These are phyloP conservation scores for Pseudonitzschia multiseries DNA, from an alignment of 108 stramenopile genomes.

Conservation along the genomic window DNA sequence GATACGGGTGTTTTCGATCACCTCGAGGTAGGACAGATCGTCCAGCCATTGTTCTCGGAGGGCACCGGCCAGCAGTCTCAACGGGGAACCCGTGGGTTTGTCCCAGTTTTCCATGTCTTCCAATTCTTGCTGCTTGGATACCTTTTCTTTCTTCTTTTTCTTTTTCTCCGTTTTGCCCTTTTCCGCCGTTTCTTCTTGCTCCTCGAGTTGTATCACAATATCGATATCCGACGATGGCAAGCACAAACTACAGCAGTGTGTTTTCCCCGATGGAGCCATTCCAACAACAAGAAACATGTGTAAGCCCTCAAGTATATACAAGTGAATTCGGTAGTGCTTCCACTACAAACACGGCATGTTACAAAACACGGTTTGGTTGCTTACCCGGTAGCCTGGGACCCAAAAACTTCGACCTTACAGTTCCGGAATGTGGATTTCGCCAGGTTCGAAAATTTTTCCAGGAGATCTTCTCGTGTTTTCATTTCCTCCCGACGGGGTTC, in stretches of 20 bases:
- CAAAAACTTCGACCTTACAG: constrained; percentile 83
- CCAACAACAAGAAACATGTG: background rate
- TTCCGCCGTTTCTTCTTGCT: constrained; percentile 18
- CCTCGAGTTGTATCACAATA: constrained; percentile 58
- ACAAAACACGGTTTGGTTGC: background rate
- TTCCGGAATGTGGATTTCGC: constrained; percentile 41
- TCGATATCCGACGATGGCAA: constrained; percentile 89
- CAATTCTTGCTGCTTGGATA: constrained; percentile 18
- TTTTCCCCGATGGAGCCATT: background rate
- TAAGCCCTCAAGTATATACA: no score
- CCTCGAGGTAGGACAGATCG: constrained; percentile 81
- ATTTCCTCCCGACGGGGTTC: constrained; percentile 74
- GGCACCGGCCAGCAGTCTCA: constrained; percentile 57
- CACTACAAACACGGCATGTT: no score
- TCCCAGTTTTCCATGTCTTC: constrained; percentile 49
- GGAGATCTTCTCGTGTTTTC: constrained; percentile 47
- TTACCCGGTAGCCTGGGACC: constrained; percentile 85
- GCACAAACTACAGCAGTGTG: constrained; percentile 28
- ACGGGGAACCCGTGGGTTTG: constrained; percentile 36
- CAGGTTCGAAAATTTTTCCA: constrained; percentile 51
- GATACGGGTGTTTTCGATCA: constrained; percentile 86
- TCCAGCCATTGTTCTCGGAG: constrained; percentile 58
- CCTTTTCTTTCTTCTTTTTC: constrained; percentile 12
- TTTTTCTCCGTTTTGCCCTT: constrained; percentile 13
- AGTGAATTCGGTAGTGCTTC: background rate